These are phyloP conservation scores for Piper betle DNA, from an alignment of 164 flowering plant species.

Conservation along the genomic window DNA sequence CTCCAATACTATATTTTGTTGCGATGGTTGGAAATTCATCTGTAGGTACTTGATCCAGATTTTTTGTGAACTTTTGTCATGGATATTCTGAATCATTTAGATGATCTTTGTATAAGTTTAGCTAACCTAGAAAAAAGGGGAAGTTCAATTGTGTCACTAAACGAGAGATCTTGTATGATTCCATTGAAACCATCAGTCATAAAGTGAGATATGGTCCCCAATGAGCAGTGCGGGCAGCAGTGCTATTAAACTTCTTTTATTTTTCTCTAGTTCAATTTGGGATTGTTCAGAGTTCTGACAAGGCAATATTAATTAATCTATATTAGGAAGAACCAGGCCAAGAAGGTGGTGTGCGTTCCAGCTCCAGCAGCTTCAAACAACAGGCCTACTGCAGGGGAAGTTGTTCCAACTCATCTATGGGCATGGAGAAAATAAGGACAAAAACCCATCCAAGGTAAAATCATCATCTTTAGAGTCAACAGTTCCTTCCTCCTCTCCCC, in stretches of 20 bases:
- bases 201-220: not conserved
- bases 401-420: conserved; percentile 93
- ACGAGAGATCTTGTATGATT: not conserved
- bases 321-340: conserved; percentile 71
- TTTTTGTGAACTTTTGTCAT: no score
- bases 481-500: not conserved
- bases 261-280: not conserved
- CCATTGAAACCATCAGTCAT: not conserved
- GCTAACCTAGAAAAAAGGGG: not conserved
- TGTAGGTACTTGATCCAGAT: no score
- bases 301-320: not conserved
- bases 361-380: conserved; percentile 74
- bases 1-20: no score
- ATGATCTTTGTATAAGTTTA: no score
- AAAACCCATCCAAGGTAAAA: conserved; percentile 87
- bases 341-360: conserved; percentile 89
- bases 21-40: no score
- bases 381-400: conserved; percentile 63
- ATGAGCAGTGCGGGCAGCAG: not conserved
- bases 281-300: not conserved
- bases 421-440: conserved; percentile 98
- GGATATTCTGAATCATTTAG: no score
- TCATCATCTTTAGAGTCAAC: not conserved
- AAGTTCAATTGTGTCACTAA: not conserved
- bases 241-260: not conserved